Evolutionary conservation across 106 monocot species (phyloP), one percentile per base, ranked within the genome.

Genomic region (Agapanthus africanus): DNA sequence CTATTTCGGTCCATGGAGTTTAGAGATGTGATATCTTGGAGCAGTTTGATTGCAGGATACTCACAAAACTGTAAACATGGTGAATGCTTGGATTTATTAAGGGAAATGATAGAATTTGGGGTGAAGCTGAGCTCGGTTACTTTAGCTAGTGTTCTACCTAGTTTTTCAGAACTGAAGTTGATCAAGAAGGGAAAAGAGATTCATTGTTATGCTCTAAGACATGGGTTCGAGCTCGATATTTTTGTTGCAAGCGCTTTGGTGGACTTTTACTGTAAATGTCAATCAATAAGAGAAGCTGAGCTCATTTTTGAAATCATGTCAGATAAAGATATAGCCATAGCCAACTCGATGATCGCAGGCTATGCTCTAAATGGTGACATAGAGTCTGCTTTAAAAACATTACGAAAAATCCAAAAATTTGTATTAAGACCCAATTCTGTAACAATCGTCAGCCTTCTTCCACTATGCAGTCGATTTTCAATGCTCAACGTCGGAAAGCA

Each of bases 1-100:
- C 8, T 84, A 4, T 88, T 88, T 66, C 52, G 15, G 21, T 59
- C 19, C 35, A 76, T 79, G 56, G 66, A 73, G 11, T 40, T 7
- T 25, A 88, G 66, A 70, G 88, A 88, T 81, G 76, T 84, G 37
- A 32, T 88, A 22, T 73, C 84, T 25, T 88, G 88, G 88, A 82
- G 82, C 54, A 84, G 76, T 73, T 59, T 88, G 42, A 79, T 88
- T 71, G 79, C 78, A 19, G 84, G 84, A 27, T 79, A 79, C 42
- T 84, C 84, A 34, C 84, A 88, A 70, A 84, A 88, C 34, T 38
- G 59, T 44, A 65, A 73, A 25, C 67, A 62, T 51, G 4, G 4
- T 36, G 22, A 59, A 26, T 74, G 84, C 47, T 39, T 77, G 22
- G 19, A 33, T 34, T 40, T 79, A 31, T 77, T 79, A 23, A 1